Evolutionary conservation across 495 filamentous ascomycete species (phyloP).

Genomic region (Penicillium canariense): DNA sequence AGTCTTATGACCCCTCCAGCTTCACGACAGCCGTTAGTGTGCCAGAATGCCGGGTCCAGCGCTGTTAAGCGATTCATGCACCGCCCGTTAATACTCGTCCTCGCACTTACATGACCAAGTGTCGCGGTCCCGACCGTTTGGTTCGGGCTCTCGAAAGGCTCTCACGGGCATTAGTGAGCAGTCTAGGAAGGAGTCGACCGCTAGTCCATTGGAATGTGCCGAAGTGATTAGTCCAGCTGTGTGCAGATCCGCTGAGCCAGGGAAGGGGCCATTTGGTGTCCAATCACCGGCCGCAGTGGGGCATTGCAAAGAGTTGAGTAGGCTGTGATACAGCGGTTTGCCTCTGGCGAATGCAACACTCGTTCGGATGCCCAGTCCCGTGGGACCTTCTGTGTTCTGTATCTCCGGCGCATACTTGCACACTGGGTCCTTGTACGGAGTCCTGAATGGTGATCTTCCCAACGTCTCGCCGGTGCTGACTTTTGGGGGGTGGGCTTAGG

Average conservation of each 20-base stretch:
- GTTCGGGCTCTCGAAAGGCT: conserved; percentile 5
- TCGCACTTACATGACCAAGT: not conserved
- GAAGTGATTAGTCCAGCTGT: conserved; percentile 9
- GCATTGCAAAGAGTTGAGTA: not conserved
- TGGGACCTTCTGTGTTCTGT: not conserved
- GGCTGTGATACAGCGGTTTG: conserved; percentile 3
- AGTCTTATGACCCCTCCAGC: conserved; percentile 26
- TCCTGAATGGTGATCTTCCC: not conserved
- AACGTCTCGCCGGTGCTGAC: not conserved
- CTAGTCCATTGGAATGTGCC: conserved; percentile 2
- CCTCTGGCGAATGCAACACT: not conserved
- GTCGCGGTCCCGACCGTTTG: conserved; percentile 9
- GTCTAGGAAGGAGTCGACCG: not conserved
- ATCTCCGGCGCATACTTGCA: not conserved
- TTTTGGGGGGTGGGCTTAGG: not conserved
- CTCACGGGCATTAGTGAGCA: not conserved
- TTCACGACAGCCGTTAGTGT: conserved; percentile 20
- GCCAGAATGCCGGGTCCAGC: conserved; percentile 15
- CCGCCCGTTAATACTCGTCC: not conserved
- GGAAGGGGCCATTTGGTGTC: not conserved
- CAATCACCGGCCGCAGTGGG: conserved; percentile 9
- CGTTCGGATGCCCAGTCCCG: not conserved
- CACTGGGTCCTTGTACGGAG: not conserved
- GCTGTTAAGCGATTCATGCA: conserved; percentile 2
- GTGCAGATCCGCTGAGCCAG: conserved; percentile 13